Base-by-base conservation (phyloP, 495 filamentous ascomycete species). In the Copromyces sp. region DNA sequence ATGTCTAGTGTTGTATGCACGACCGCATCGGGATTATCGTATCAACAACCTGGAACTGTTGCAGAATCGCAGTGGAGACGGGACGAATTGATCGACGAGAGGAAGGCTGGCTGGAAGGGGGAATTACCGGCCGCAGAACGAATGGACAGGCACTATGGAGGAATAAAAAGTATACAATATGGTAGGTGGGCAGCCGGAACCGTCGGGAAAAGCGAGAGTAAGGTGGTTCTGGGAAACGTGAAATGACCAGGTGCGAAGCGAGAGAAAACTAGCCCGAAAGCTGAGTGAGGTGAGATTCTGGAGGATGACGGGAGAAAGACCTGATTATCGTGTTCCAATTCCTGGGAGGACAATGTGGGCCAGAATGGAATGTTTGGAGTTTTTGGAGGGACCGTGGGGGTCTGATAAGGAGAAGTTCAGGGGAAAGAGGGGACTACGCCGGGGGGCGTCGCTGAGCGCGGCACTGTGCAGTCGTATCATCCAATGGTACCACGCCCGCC, bases 241-340 rank as follows among this genome's bases (percentile, higher is more conserved):
- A 35, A 68, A 41, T 39, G 59, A 69, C 39, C 14, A 68, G 41
- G 20, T 44, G 73, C 42, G 42, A 71, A 78, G 75, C 79, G 78
- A 81, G 73, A 70, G 78, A 70, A 76, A 65, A 71, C 74, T 75
- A 73, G 73, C 73, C 74, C 73, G 68, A 75, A 68, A 75, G 78
- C 75, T 81, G 79, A 71, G 76, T 47, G 74, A 73, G 74, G 45
- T 75, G 73, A 71, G 53, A 45, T 41, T 71, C 24, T 71, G 53
- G 53, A 65, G 53, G 53, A 65, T 17, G 53, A 65, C 53, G 29
- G 53, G 53, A 65, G 35, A 65, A 24, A 24, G 24, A 24, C 24
- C 1, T 24, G 53, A 65, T 65, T 65, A 29, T 65, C 53, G 53
- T 65, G 29, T 35, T 65, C 14, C 53, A 61, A 61, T 35, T 61